Percentiles rank a stretch among this genome's conserved stretches.
Conservation (phyloP, 129 eudicot species). For the Smallanthus sonchifolius region DNA sequence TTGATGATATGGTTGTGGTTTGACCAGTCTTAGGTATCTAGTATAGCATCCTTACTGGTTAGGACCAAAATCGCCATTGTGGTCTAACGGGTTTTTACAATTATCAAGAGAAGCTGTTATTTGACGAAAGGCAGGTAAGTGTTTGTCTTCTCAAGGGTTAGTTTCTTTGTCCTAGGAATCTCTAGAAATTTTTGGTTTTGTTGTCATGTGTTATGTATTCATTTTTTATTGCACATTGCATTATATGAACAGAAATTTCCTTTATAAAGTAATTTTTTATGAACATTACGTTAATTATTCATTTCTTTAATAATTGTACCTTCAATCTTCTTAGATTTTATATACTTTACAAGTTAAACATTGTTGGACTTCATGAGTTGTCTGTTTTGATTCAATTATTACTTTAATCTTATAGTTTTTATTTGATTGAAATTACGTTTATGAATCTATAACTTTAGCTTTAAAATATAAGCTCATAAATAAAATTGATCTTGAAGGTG, state of each 20-base stretch:
- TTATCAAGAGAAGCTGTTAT: neutral
- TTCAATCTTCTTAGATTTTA: too few species aligned
- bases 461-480: too few species aligned
- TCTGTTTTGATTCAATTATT: too few species aligned
- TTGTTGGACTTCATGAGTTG: neutral
- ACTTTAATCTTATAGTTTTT: too few species aligned
- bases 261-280: neutral
- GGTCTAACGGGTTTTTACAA: neutral
- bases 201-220: neutral
- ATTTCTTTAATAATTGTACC: too few species aligned
- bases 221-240: constrained; percentile 14
- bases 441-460: too few species aligned
- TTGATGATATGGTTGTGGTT: neutral
- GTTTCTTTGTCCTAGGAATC: neutral
- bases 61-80: neutral
- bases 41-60: neutral
- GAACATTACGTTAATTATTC: too few species aligned
- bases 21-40: neutral
- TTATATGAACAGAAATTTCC: neutral
- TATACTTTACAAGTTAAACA: too few species aligned
- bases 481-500: too few species aligned
- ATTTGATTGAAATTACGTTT: too few species aligned
- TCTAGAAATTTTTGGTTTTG: neutral
- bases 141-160: neutral
- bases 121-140: neutral